Evolutionary conservation across 2,329 filamentous ascomycete species (phyloP).

Genomic region (Pezicula neosporulosa): DNA sequence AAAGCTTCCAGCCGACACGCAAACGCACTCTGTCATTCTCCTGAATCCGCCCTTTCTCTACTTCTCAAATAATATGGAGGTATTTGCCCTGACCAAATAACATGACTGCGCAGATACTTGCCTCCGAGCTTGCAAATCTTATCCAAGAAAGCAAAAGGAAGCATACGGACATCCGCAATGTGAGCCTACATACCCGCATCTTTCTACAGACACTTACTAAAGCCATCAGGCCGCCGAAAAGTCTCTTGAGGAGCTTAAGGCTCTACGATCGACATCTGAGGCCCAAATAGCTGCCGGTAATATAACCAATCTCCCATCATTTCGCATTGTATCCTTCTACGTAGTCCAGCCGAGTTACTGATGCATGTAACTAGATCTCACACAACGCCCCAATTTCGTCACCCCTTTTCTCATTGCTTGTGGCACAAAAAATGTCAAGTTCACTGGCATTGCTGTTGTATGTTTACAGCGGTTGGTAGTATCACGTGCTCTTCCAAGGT

Average conservation of each 20-base stretch:
- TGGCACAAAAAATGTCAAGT: constrained; percentile 83
- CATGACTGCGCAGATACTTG: constrained; percentile 90
- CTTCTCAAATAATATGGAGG: background rate
- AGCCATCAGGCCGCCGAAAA: constrained; percentile 77
- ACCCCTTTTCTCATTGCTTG: constrained; percentile 95
- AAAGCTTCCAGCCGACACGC: background rate
- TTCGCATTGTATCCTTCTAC: background rate
- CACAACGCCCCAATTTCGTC: constrained; percentile 77
- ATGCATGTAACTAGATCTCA: constrained; percentile 60
- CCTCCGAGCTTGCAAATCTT: constrained; percentile 83
- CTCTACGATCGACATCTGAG: constrained; percentile 70
- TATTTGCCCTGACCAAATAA: constrained; percentile 15
- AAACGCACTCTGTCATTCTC: background rate
- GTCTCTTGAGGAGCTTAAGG: constrained; percentile 84
- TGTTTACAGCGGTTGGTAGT: constrained; percentile 88
- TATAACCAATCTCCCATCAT: background rate
- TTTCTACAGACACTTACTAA: constrained; percentile 12
- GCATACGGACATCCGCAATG: constrained; percentile 83
- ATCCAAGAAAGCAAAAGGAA: constrained; percentile 96
- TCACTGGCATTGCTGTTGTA: constrained; percentile 81
- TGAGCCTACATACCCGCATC: constrained; percentile 33
- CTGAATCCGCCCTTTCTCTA: background rate
- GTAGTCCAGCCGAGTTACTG: background rate
- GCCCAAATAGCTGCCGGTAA: constrained; percentile 40
- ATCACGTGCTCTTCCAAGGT: constrained; percentile 72